Evolutionary conservation across 108 stramenopile genomes (phyloP).

Genomic region (Skeletonema costatum): DNA sequence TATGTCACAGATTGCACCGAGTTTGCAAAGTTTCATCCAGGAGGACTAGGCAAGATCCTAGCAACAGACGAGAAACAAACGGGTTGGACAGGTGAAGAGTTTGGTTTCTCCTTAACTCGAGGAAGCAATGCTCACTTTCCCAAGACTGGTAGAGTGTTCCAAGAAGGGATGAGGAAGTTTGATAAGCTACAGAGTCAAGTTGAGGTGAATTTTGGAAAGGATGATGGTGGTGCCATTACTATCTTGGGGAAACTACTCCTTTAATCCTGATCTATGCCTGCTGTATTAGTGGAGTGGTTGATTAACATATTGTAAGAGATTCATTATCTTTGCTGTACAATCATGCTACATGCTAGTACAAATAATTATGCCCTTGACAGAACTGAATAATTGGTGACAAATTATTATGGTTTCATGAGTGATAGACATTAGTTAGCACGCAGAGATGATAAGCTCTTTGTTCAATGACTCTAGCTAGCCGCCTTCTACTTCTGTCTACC

Average conservation of each 20-base stretch:
- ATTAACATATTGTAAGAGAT: too few species aligned
- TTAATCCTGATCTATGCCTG: not conserved
- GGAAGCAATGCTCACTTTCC: constrained; percentile 11
- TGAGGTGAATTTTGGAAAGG: not conserved
- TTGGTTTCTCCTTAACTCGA: constrained; percentile 9
- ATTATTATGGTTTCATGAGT: too few species aligned
- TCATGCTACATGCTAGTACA: too few species aligned
- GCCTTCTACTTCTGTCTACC: too few species aligned
- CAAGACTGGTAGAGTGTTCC: not conserved
- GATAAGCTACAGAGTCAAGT: not conserved
- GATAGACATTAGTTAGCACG: too few species aligned
- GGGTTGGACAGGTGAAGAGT: constrained; percentile 1
- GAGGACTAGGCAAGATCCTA: not conserved
- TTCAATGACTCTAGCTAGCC: too few species aligned
- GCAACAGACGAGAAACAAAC: not conserved
- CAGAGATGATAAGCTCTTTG: too few species aligned
- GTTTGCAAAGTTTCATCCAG: constrained; percentile 14
- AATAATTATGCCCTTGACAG: too few species aligned
- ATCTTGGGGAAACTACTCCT: not conserved
- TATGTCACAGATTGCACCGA: constrained; percentile 18
- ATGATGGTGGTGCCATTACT: not conserved
- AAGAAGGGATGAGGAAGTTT: constrained; percentile 1
- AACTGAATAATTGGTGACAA: too few species aligned
- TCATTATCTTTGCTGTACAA: too few species aligned
- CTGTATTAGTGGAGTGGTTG: not conserved